These are phyloP conservation scores for Angophora floribunda DNA, from an alignment of 345 rosid genomes.

Conservation along the genomic window DNA sequence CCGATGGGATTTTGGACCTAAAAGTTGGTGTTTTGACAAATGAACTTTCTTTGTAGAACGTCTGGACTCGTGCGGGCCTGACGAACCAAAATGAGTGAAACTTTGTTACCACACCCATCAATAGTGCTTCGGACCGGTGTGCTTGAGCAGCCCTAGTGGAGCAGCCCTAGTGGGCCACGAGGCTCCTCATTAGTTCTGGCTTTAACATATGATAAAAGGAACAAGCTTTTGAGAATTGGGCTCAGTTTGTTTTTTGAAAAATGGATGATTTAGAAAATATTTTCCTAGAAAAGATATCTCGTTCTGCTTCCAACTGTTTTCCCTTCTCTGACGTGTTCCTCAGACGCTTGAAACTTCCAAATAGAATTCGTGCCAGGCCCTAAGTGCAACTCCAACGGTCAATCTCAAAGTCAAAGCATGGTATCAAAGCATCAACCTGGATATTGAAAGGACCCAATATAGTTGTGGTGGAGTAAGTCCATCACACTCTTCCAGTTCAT, in stretches of 20 bases:
- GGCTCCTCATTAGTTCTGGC: not conserved
- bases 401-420: not conserved
- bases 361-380: not conserved
- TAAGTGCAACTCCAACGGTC: not conserved
- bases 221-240: rapidly evolving
- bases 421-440: not conserved
- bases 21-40: not conserved
- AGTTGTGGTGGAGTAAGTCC: not conserved
- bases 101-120: not conserved
- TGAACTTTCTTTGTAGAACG: not conserved
- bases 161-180: not conserved
- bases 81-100: not conserved
- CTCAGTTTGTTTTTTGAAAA: not conserved
- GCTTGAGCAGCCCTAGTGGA: not conserved
- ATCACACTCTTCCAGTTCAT: not conserved
- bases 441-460: not conserved
- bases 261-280: rapidly evolving
- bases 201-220: not conserved
- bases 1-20: not conserved
- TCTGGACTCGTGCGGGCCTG: not conserved
- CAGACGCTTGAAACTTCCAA: not conserved
- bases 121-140: not conserved
- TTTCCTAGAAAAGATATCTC: rapidly evolving
- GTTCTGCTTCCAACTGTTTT: not conserved
- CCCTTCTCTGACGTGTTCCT: not conserved